These are phyloP conservation scores for Pholiota conissans DNA, from an alignment of 768 basidiomycete genomes.

Conservation along the genomic window DNA sequence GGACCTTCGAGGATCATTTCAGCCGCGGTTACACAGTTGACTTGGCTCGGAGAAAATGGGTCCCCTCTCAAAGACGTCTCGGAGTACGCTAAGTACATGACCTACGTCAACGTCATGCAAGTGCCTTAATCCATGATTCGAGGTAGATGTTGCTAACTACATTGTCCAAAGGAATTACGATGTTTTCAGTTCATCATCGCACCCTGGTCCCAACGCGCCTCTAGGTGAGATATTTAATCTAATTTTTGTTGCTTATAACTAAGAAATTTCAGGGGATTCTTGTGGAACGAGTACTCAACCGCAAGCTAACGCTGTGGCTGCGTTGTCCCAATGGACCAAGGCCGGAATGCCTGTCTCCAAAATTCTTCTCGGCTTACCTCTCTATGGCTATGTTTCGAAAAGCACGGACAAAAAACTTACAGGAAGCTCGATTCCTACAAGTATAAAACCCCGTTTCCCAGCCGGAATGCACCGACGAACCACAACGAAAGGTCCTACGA, in stretches of 20 bases:
- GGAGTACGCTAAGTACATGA: constrained; percentile 63
- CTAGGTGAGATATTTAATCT: constrained; percentile 34
- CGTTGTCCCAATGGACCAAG: constrained; percentile 60
- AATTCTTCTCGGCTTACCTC: constrained; percentile 68
- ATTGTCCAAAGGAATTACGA: constrained; percentile 67
- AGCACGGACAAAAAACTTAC: constrained; percentile 35
- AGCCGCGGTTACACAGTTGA: constrained; percentile 67
- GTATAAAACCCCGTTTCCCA: constrained; percentile 20
- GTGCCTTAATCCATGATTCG: constrained; percentile 6
- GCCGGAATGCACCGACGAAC: constrained; percentile 34
- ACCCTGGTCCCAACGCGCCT: constrained; percentile 78
- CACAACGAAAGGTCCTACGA: constrained; percentile 4
- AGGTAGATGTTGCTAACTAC: not conserved
- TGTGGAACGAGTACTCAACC: constrained; percentile 66
- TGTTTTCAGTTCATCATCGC: constrained; percentile 57
- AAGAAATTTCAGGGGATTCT: constrained; percentile 35
- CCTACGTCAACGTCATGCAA: constrained; percentile 68
- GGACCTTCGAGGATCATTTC: constrained; percentile 63
- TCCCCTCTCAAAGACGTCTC: constrained; percentile 61
- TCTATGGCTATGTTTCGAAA: constrained; percentile 65
- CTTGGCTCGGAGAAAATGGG: constrained; percentile 64
- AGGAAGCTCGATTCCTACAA: constrained; percentile 21
- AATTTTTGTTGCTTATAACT: not conserved
- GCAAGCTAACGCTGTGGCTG: constrained; percentile 61
- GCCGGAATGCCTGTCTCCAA: constrained; percentile 70